Base-by-base conservation (phyloP, 2,329 filamentous ascomycete genomes). In the Tolypocladium pustulatum region DNA sequence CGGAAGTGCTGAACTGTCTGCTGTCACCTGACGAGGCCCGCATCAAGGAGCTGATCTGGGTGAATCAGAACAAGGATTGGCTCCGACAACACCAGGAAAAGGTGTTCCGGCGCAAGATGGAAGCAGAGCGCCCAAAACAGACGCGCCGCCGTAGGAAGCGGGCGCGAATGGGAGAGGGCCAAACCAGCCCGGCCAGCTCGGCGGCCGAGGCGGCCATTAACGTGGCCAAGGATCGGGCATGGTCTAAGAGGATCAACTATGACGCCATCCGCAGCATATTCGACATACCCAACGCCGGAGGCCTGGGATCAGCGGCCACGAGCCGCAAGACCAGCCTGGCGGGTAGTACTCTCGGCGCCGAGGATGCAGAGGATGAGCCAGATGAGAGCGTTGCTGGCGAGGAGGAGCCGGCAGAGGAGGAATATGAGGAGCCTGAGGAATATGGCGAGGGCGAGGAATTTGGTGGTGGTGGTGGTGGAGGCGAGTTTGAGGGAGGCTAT, bases 61-160 rank as follows among this genome's bases (percentile, higher is more conserved):
- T 96, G 51, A 92, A 93, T 60, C 87, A 92, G 69, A 97, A 99
- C 72, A 91, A 94, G 70, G 91, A 95, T 64, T 99, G 92, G 83
- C 79, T 99, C 43, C 89, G 93, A 10, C 83, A 86, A 55, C 88
- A 95, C 68, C 91, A 97, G 68, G 85, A 89, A 61, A 96, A 94
- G 72, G 80, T 88, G 8, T 87, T 95, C 59, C 83, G 88, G 43
- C 83, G 86, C 60, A 90, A 91, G 71, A 76, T 83, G 61, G 82
- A 82, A 60, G 80, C 79, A 12, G 80, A 74, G 66, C 77, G 72
- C 63, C 81, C 77, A 58, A 89, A 80, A 73, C 81, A 78, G 58
- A 80, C 75, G n/a, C 78, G 83, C 30, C 81, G 81, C 57, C 76
- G 81, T 32, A 75, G 77, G 61, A 81, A 81, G 73, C 71, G 74